Conservation (phyloP, 2,329 filamentous ascomycete genomes). For the Ploettnerulaceae sp. region DNA sequence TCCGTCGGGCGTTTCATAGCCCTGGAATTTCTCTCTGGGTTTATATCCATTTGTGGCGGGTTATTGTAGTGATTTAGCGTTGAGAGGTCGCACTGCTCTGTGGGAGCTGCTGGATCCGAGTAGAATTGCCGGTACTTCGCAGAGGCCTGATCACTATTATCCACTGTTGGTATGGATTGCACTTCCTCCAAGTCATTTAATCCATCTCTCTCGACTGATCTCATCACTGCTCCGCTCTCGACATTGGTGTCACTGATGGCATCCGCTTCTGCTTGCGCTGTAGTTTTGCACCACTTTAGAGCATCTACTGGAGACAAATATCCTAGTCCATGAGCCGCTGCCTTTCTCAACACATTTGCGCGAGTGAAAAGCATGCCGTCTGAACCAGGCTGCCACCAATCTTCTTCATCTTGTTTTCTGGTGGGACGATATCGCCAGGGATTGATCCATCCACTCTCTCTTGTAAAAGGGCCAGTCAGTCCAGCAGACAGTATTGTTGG, state of each 20-base stretch:
- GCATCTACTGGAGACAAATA: slow-evolving; percentile 22
- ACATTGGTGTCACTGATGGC: neutral
- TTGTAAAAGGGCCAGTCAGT: slow-evolving; percentile 58
- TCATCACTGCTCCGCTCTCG: slow-evolving; percentile 5
- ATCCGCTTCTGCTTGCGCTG: slow-evolving; percentile 18
- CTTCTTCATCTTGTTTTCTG: slow-evolving; percentile 18
- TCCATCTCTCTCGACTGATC: slow-evolving; percentile 10
- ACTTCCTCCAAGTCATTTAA: neutral
- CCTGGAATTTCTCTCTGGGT: neutral
- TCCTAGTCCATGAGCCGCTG: slow-evolving; percentile 21
- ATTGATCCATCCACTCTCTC: slow-evolving; percentile 45
- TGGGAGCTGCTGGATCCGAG: neutral
- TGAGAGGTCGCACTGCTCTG: slow-evolving; percentile 1
- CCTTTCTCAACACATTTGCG: slow-evolving; percentile 22
- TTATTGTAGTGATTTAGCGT: slow-evolving; percentile 10
- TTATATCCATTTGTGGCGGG: neutral
- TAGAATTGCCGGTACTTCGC: neutral
- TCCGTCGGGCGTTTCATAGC: slow-evolving; percentile 22
- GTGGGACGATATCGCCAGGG: slow-evolving; percentile 42
- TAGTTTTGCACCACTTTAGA: slow-evolving; percentile 21
- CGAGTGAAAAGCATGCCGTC: slow-evolving; percentile 26
- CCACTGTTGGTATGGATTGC: neutral
- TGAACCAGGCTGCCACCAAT: slow-evolving; percentile 25
- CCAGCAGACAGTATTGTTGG: slow-evolving; percentile 56
- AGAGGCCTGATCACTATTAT: neutral